Evolutionary conservation across 805 yeast species (phyloP).

Genomic region (Starmerella cellae): DNA sequence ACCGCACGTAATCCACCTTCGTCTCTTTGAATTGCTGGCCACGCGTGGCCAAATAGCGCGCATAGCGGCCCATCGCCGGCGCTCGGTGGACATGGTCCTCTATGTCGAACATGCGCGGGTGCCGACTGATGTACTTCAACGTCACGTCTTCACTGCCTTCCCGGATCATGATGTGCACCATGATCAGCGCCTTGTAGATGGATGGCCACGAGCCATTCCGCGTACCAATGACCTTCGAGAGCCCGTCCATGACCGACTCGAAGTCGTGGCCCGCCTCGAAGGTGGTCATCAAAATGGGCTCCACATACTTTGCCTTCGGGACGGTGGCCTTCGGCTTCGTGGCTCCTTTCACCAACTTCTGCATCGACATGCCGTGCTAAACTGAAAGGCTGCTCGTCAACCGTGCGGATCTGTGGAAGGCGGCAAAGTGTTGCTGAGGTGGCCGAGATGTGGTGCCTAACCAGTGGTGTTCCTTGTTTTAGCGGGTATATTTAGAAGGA

Average conservation of each 20-base stretch:
- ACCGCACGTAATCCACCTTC: slow-evolving; percentile 62
- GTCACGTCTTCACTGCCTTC: slow-evolving; percentile 80
- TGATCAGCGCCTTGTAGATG: slow-evolving; percentile 72
- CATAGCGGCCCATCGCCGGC: slow-evolving; percentile 43
- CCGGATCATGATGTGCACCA: slow-evolving; percentile 78
- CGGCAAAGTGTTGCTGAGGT: background rate
- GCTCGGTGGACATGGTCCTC: slow-evolving; percentile 25
- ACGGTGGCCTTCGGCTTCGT: slow-evolving; percentile 57
- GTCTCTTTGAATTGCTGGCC: slow-evolving; percentile 56
- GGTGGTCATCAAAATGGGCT: slow-evolving; percentile 72
- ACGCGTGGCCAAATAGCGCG: slow-evolving; percentile 54
- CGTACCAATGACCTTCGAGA: slow-evolving; percentile 53
- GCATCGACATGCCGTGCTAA: slow-evolving; percentile 13
- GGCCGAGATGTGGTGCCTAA: background rate
- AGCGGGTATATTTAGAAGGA: background rate
- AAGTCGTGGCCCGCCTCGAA: slow-evolving; percentile 48
- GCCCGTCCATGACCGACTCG: slow-evolving; percentile 51
- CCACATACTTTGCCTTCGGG: slow-evolving; percentile 93
- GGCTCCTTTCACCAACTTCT: slow-evolving; percentile 24
- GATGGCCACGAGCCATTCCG: slow-evolving; percentile 67
- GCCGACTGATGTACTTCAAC: slow-evolving; percentile 42
- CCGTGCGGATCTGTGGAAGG: background rate
- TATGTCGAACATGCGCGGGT: slow-evolving; percentile 40
- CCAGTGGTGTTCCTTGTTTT: background rate
- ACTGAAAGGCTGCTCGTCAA: background rate